These are phyloP conservation scores for Gyrodon lividus DNA, from an alignment of 768 basidiomycete genomes.

Conservation along the genomic window DNA sequence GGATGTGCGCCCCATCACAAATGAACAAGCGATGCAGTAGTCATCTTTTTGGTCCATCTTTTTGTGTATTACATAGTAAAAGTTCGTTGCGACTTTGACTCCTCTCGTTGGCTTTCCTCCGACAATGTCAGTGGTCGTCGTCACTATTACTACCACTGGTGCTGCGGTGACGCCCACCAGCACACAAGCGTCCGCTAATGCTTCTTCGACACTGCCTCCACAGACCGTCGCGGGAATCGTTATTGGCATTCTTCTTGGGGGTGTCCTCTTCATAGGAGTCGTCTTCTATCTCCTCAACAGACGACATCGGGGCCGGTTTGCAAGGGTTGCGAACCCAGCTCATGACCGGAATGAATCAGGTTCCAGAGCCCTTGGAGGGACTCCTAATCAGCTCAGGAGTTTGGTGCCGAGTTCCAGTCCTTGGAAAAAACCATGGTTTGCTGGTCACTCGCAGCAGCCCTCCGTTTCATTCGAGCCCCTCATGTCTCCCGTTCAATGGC, in stretches of 20 bases:
- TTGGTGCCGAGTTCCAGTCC: not conserved
- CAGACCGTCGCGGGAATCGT: conserved; percentile 19
- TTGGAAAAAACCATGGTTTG: not conserved
- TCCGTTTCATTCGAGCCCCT: conserved; percentile 27
- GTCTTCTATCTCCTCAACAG: conserved; percentile 14
- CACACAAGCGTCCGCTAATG: not conserved
- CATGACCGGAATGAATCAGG: not conserved
- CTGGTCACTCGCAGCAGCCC: conserved; percentile 9
- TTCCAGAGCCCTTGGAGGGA: not conserved
- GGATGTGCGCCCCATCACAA: no score
- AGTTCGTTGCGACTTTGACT: no score
- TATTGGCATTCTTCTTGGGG: conserved; percentile 18
- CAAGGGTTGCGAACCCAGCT: conserved; percentile 14
- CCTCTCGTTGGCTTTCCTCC: not conserved
- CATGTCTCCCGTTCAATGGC: conserved; percentile 12
- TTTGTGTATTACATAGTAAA: no score
- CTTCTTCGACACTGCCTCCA: conserved; percentile 7
- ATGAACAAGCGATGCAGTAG: not conserved
- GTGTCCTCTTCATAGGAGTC: conserved; percentile 10
- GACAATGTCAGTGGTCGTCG: conserved; percentile 14
- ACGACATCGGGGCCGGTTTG: conserved; percentile 11
- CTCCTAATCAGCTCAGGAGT: not conserved
- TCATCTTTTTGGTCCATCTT: not conserved
- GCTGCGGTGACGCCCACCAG: conserved; percentile 3
- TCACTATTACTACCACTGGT: conserved; percentile 4